phyloP scores from a whole-genome alignment of 1,139 yeast genomes.

The Geotrichum fermentans region DNA sequence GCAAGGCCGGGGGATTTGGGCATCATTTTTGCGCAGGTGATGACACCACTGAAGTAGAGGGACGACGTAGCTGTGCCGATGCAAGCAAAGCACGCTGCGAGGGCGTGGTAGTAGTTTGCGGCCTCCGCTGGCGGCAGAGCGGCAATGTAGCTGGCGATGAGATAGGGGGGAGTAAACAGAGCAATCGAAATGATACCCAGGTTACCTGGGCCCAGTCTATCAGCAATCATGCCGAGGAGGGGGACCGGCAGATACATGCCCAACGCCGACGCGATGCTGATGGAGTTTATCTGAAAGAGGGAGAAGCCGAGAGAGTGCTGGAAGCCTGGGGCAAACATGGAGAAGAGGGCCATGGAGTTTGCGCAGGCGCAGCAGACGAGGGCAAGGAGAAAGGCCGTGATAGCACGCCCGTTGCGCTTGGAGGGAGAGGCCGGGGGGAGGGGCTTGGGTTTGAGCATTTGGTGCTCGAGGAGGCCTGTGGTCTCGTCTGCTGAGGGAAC shows the following conservation, averaged over 20 bases:
- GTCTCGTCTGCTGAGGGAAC: conserved; percentile 4
- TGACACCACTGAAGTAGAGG: conserved; percentile 66
- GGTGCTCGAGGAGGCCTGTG: conserved; percentile 7
- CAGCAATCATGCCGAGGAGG: conserved; percentile 74
- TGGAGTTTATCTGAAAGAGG: conserved; percentile 68
- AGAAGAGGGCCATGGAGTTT: conserved; percentile 77
- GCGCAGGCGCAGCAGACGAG: conserved; percentile 55
- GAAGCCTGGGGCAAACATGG: conserved; percentile 71
- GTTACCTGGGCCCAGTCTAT: conserved; percentile 75
- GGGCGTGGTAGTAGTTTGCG: conserved; percentile 3
- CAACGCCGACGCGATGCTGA: conserved; percentile 68
- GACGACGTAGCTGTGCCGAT: conserved; percentile 83
- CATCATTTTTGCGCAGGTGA: conserved; percentile 79
- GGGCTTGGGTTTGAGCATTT: background rate
- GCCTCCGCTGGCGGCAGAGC: conserved; percentile 17
- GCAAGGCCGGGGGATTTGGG: conserved; percentile 74
- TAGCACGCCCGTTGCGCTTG: background rate
- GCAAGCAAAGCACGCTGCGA: conserved; percentile 42
- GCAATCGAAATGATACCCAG: conserved; percentile 59
- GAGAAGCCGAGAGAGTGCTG: conserved; percentile 54
- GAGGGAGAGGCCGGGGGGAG: background rate
- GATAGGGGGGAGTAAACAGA: conserved; percentile 71
- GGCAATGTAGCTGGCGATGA: conserved; percentile 42
- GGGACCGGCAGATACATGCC: conserved; percentile 89
- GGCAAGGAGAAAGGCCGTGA: conserved; percentile 23